Evolutionary conservation across 2,329 filamentous ascomycete species (phyloP), one percentile per base, ranked within the genome.

Genomic region (Cladosporium cucumerinum): DNA sequence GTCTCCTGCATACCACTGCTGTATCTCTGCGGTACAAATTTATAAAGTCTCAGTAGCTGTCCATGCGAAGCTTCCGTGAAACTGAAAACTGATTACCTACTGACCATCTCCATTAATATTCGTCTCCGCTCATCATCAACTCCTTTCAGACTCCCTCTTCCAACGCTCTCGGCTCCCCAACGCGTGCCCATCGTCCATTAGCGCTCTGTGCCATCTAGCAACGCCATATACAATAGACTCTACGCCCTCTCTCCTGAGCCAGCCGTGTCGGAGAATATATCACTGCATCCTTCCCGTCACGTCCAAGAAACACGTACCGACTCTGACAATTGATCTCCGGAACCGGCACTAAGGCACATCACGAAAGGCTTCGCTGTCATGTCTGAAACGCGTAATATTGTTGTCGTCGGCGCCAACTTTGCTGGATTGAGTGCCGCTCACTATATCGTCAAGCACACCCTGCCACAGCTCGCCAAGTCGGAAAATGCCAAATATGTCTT

Each of bases 341-440:
- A 6, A 7, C n/a, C 39, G n/a, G n/a, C 39, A 21, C 8, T 21
- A 21, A 4, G 21, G 16, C 21, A 26, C 54, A 39, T 25, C 54
- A 39, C 11, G 11, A 36, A 25, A 21, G 39, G 32, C 54, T 54
- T 30, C 48, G 12, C 32, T 63, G 58, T 23, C 36, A 76, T 76
- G 74, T 68, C 75, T 2, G 73, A 76, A 54, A 72, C 69, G 12
- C 78, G 77, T 43, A 79, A 77, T 64, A 82, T 86, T 64, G 73
- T 86, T 66, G 77, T 87, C 25, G 73, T 87, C 2, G 85, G 85
- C 26, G 83, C 79, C 23, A 85, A 83, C 11, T 86, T 82, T 66
- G 82, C 73, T 12, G 84, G 84, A 26, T 63, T 85, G 4, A 81
- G 80, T 6, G 78, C 76, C 4, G 82, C 84, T 1, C 84, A 87